Evolutionary conservation across 2,329 filamentous ascomycete genomes (phyloP).

Genomic region (Colletotrichum sp.): DNA sequence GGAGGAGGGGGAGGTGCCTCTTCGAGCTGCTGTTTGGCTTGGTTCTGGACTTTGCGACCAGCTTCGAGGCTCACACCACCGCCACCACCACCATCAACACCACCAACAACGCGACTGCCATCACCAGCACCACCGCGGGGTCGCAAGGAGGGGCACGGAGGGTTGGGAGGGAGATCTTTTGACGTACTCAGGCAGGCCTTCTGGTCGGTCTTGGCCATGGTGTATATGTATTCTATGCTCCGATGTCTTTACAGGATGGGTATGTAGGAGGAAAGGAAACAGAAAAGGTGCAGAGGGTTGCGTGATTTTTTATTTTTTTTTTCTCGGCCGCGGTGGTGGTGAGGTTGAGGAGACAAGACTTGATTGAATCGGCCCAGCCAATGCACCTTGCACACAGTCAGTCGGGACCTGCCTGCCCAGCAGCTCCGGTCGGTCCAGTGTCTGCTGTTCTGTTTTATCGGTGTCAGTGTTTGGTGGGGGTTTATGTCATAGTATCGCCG

Average conservation of each 20-base stretch:
- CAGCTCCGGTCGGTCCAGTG: neutral
- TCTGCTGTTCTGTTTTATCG: slow-evolving; percentile 14
- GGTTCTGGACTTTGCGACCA: neutral
- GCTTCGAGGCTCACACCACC: neutral
- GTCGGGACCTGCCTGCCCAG: neutral
- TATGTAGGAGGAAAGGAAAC: neutral
- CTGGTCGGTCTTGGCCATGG: slow-evolving; percentile 61
- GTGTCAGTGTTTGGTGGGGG: slow-evolving; percentile 18
- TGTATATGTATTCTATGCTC: slow-evolving; percentile 23
- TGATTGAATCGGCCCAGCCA: slow-evolving; percentile 20
- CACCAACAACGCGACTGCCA: neutral
- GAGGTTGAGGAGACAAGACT: slow-evolving; percentile 23
- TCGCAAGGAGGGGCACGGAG: slow-evolving; percentile 22
- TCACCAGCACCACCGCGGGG: slow-evolving; percentile 9
- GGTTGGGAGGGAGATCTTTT: slow-evolving; percentile 33
- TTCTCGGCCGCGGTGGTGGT: slow-evolving; percentile 24
- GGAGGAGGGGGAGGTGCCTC: slow-evolving; percentile 16
- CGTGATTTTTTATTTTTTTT: slow-evolving; percentile 34
- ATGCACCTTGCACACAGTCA: neutral
- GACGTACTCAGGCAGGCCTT: slow-evolving; percentile 69
- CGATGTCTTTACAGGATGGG: slow-evolving; percentile 1
- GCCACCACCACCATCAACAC: neutral
- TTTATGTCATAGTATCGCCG: slow-evolving; percentile 20
- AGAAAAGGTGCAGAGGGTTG: slow-evolving; percentile 21
- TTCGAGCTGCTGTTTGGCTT: neutral